Conservation (phyloP, 495 filamentous ascomycete genomes). For the Aspergillus egyptiacus region DNA sequence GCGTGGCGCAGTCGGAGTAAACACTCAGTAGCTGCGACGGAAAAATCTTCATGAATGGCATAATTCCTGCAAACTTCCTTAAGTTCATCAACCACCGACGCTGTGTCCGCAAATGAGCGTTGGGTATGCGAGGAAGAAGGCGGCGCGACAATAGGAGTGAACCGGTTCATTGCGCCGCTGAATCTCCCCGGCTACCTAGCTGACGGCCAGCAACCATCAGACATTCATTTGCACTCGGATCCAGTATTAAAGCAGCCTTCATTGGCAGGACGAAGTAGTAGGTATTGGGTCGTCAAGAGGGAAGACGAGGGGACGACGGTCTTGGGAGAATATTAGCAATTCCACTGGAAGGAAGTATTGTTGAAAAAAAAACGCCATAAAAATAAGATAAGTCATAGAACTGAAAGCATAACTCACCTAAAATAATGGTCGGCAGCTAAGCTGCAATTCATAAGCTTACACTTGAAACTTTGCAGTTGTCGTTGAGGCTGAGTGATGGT, state of each 20-base stretch:
- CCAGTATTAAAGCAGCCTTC: conserved; percentile 34
- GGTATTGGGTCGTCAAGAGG: conserved; percentile 4
- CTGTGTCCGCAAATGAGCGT: conserved; percentile 54
- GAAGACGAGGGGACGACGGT: conserved; percentile 11
- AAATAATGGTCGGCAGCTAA: background rate
- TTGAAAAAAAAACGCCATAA: background rate
- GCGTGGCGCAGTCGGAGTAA: conserved; percentile 49
- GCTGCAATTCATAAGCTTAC: background rate
- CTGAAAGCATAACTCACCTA: background rate
- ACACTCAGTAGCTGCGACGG: conserved; percentile 34
- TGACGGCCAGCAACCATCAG: conserved; percentile 37
- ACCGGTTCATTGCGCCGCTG: conserved; percentile 33
- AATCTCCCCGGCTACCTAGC: conserved; percentile 34
- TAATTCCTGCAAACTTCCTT: conserved; percentile 23
- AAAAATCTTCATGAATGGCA: conserved; percentile 23
- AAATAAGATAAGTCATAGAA: background rate
- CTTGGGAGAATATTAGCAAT: conserved; percentile 17
- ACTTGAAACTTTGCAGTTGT: background rate
- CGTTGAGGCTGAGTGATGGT: background rate
- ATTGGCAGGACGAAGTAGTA: conserved; percentile 31
- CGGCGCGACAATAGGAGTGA: conserved; percentile 49
- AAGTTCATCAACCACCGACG: conserved; percentile 52
- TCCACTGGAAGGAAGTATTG: background rate
- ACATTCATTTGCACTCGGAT: conserved; percentile 34
- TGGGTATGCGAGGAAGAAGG: conserved; percentile 57